Evolutionary conservation across 768 basidiomycete genomes (phyloP).

Genomic region (Lentinula guzmanii): DNA sequence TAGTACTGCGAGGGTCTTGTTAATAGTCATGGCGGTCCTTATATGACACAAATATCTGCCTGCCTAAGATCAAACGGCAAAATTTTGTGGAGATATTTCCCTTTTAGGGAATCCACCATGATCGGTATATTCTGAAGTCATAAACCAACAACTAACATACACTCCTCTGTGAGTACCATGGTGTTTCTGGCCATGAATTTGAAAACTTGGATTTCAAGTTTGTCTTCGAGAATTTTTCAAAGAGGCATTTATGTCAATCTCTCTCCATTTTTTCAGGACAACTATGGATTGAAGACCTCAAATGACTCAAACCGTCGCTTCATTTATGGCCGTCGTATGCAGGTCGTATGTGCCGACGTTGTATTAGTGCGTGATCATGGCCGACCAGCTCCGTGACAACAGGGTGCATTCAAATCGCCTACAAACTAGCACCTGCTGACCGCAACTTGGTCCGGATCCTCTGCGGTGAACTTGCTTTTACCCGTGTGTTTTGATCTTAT

Average conservation of each 20-base stretch:
- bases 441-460: not conserved
- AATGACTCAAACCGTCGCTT: too few species aligned
- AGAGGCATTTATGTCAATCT: too few species aligned
- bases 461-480: not conserved
- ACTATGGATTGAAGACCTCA: too few species aligned
- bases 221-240: too few species aligned
- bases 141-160: too few species aligned
- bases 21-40: conserved; percentile 18
- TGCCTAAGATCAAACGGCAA: not conserved
- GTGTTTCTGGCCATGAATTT: too few species aligned
- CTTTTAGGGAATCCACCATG: not conserved
- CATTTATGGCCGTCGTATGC: not conserved
- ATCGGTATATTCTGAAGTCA: not conserved
- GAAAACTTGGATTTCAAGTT: too few species aligned
- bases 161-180: too few species aligned
- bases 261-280: too few species aligned
- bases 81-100: not conserved
- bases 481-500: not conserved
- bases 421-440: not conserved
- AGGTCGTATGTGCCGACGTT: not conserved
- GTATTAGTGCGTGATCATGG: conserved; percentile 6
- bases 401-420: not conserved
- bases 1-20: conserved; percentile 22
- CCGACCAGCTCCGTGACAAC: not conserved
- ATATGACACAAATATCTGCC: not conserved